Percentiles rank a stretch among this genome's conserved stretches.
These are phyloP conservation scores for Blepharisma undulans DNA, from an alignment of 169 alveolate species.

Conservation along the genomic window DNA sequence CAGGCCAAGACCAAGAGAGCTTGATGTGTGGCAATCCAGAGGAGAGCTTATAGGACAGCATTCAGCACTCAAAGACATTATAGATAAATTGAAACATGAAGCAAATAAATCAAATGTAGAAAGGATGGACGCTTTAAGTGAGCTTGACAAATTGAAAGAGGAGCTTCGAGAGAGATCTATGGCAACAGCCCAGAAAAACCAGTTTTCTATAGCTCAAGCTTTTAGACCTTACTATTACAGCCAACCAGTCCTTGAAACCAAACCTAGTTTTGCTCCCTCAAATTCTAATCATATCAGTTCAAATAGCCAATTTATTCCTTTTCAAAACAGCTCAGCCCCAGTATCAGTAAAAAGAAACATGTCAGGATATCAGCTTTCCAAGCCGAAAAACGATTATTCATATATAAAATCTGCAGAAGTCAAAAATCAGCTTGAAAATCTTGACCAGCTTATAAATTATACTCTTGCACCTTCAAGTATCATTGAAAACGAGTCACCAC, in stretches of 20 bases:
- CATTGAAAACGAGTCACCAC: neutral
- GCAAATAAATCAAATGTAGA: neutral
- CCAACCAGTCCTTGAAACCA: neutral
- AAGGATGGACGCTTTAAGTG: neutral
- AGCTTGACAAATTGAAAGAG: slow-evolving; percentile 7
- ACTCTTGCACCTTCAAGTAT: neutral
- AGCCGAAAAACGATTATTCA: neutral
- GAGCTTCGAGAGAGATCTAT: neutral
- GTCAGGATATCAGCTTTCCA: neutral
- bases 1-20: neutral
- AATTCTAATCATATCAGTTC: neutral
- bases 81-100: neutral
- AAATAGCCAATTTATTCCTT: neutral
- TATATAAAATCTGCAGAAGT: neutral
- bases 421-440: neutral
- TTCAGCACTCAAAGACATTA: neutral
- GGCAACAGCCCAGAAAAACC: neutral
- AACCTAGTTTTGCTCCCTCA: neutral
- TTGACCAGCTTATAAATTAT: neutral
- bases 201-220: neutral
- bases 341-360: neutral
- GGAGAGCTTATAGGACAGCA: neutral
- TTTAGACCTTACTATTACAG: neutral
- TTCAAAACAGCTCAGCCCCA: neutral
- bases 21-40: neutral